Base-by-base conservation (phyloP, 2,329 filamentous ascomycete species). In the Alternaria ethzedia region DNA sequence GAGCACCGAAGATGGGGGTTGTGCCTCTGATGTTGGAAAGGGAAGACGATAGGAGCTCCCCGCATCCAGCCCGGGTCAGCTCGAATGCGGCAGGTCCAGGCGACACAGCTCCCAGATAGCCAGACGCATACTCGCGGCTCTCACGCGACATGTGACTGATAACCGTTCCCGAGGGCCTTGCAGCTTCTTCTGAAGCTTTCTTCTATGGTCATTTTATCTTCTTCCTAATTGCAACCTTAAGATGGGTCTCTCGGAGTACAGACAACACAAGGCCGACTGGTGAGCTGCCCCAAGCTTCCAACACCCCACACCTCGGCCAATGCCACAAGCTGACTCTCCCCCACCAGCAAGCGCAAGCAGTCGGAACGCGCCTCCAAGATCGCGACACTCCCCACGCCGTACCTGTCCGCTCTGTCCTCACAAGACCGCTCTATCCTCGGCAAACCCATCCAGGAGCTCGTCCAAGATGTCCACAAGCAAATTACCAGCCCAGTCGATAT, bases 341-440 rank as follows among this genome's bases (percentile, higher is more conserved):
- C 52, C 74, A 97, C 54, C 74, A 97, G 93, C 82, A 85, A 88
- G 71, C 86, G 88, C 79, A 97, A 97, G 83, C 91, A 96, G 82
- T 81, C 88, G 65, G 89, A 97, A 79, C 90, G 95, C 44, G 83
- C 85, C 15, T 82, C 86, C 54, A 89, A 91, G 56, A 91, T 97
- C 70, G 84, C 86, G 36, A 86, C 85, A 6, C 87, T 97, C 7
- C 86, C 88, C 1, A 80, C 86, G 2, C 78, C 83, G 15, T 97
- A 96, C 80, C 89, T 87, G 59, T 85, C 82, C 17, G 85, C 89
- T 2, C 86, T 96, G 66, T 89, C 89, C 4, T 70, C 84, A 0
- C 70, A 84, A 43, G 93, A 97, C 71, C 86, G 87, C 51, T 82
- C 86, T 4, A 90, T 93, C 57, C 84, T 97, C 60, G 83, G 89